A percentile compares a stretch with the other conserved stretches of the same genome.
These are phyloP conservation scores for Tylopilus sp. DNA, from an alignment of 768 basidiomycete genomes.

Conservation along the genomic window DNA sequence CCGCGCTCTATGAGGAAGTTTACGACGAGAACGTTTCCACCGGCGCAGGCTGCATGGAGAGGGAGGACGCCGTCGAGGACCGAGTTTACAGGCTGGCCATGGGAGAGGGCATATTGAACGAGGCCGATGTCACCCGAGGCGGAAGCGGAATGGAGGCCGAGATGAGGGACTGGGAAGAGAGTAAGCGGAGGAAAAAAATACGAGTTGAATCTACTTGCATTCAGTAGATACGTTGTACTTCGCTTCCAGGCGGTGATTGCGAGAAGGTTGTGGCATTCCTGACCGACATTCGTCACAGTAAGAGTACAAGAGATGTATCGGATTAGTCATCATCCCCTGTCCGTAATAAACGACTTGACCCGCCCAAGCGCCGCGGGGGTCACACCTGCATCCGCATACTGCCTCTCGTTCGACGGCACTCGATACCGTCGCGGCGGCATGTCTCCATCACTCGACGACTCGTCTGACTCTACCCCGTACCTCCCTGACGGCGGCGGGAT, in stretches of 20 bases:
- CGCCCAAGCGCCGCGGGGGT: slow-evolving; percentile 18
- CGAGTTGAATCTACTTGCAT: slow-evolving; percentile 32
- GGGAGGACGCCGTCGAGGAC: slow-evolving; percentile 96
- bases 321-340: slow-evolving; percentile 9
- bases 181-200: no score
- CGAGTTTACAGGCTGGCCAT: slow-evolving; percentile 95
- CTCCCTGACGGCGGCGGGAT: slow-evolving; percentile 29
- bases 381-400: slow-evolving; percentile 11
- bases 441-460: slow-evolving; percentile 32
- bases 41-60: slow-evolving; percentile 90
- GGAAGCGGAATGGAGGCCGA: slow-evolving; percentile 74
- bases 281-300: slow-evolving; percentile 5
- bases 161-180: slow-evolving; percentile 56
- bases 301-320: background rate
- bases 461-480: slow-evolving; percentile 18
- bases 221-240: slow-evolving; percentile 56
- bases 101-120: slow-evolving; percentile 86
- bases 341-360: background rate
- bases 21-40: slow-evolving; percentile 86
- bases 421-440: slow-evolving; percentile 29
- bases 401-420: slow-evolving; percentile 12
- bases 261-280: slow-evolving; percentile 34
- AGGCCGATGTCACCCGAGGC: slow-evolving; percentile 88
- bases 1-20: slow-evolving; percentile 86
- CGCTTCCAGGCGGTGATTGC: slow-evolving; percentile 38